Evolutionary conservation across 352 stramenopile species (phyloP).

Genomic region (Paralagenidium karlingii): DNA sequence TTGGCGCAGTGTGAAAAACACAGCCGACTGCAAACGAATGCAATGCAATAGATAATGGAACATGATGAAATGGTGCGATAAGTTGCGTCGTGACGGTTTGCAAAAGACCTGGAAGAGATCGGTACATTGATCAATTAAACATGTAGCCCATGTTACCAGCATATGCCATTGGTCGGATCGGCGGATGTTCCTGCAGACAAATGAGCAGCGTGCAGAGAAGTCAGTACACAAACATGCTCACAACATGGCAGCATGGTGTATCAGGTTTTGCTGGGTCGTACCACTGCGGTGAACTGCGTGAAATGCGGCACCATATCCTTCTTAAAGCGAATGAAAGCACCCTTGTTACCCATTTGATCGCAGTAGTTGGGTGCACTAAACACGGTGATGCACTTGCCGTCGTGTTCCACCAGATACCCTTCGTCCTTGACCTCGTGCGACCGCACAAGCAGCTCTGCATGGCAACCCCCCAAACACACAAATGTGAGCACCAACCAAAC

Average conservation of each 20-base stretch:
- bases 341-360: constrained; percentile 99
- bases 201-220: neutral
- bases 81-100: too few species aligned
- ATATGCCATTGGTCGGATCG: constrained; percentile 83
- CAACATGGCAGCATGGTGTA: neutral
- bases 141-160: constrained; percentile 85
- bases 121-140: too few species aligned
- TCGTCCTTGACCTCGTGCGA: constrained; percentile 99
- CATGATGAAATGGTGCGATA: too few species aligned
- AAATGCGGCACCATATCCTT: constrained; percentile 92
- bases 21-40: too few species aligned
- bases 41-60: too few species aligned
- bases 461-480: constrained; percentile 3
- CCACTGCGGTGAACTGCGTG: constrained; percentile 91
- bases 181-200: constrained; percentile 58
- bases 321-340: constrained; percentile 97
- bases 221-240: neutral
- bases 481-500: neutral
- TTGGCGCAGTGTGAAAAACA: too few species aligned
- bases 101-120: too few species aligned
- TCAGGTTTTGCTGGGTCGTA: constrained; percentile 17
- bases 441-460: constrained; percentile 89
- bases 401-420: constrained; percentile 98
- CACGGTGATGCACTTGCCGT: constrained; percentile 98
- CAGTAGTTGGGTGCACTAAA: constrained; percentile 99